Evolutionary conservation across 2,329 filamentous ascomycete genomes (phyloP), one percentile per base, ranked within the genome.

Genomic region (Fusarium lyarnte): DNA sequence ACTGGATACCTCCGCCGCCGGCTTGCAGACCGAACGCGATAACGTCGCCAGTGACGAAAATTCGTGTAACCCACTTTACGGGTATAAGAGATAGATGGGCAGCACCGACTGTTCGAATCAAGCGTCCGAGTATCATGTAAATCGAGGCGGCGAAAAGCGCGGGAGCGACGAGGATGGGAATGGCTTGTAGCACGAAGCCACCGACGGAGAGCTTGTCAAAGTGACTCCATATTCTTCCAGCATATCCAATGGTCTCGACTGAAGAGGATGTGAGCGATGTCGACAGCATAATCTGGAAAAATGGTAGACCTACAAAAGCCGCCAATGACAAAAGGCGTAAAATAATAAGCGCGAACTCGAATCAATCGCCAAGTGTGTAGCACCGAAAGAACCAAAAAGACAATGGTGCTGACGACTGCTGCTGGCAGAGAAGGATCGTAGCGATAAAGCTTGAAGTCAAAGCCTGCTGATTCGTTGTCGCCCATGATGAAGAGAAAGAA

Each of bases 61-160:
- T 47, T 3, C 63, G 63, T 23, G 63, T 67, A 3, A 67, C 64
- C 64, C 64, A 67, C 39, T 60, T 57, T 7, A 67, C 64, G 2
- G 64, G 64, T 2, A 67, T 10, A 2, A 67, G 25, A 4, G 63
- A 67, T 4, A 67, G 21, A 1, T 67, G 62, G 1, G 64, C 33
- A 2, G 62, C 64, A 17, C 53, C 62, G 9, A 66, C 45, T 2
- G 64, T 66, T 38, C 62, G 52, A 4, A 66, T 66, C 5, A 66
- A 14, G 16, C 64, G 64, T 4, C 64, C 64, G 29, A 66, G 64
- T 4, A 66, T 66, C 64, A 66, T 66, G 5, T 66, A 66, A 16
- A 66, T 66, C 29, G 64, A 66, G 6, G 64, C 62, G 10, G 64
- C 53, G 45, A 66, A 66, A 4, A 66, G 64, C 0, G 64, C 62